Evolutionary conservation across 257 asterid species (phyloP).

Genomic region (Nicotiana knightiana): DNA sequence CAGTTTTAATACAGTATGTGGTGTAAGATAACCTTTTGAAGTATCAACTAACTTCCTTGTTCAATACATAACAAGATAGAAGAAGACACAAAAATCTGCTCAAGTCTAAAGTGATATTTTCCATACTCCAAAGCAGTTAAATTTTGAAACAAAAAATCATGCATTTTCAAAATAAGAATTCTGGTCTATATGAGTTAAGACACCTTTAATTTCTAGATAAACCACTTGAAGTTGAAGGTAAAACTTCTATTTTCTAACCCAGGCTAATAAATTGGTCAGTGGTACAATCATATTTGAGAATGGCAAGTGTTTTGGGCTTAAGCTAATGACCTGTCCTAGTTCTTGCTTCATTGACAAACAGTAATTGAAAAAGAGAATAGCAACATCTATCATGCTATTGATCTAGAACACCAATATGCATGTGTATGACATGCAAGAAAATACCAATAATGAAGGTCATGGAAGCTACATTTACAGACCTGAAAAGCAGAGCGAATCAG

Average conservation of each 20-base stretch:
- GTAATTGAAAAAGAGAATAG: not conserved
- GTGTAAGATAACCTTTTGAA: not conserved
- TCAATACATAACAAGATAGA: not conserved
- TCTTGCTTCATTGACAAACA: not conserved
- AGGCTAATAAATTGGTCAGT: not conserved
- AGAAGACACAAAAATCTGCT: not conserved
- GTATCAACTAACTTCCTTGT: not conserved
- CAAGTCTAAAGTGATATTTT: not conserved
- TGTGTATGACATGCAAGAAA: not conserved
- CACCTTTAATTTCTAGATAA: not conserved
- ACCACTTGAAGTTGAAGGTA: not conserved
- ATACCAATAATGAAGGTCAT: not conserved
- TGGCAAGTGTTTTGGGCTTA: not conserved
- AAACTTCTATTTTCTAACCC: not conserved
- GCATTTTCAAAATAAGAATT: not conserved
- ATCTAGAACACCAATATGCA: not conserved
- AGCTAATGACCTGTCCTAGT: not conserved
- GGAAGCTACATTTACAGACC: slow-evolving; percentile 35
- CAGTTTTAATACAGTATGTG: not conserved
- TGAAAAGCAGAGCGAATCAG: slow-evolving; percentile 93
- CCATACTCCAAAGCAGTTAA: not conserved
- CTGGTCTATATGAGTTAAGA: not conserved
- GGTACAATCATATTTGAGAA: not conserved
- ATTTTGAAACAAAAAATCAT: not conserved
- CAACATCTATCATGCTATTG: not conserved